Evolutionary conservation across 208 protist species (phyloP).

Genomic region (Trichomonas vaginalis): DNA sequence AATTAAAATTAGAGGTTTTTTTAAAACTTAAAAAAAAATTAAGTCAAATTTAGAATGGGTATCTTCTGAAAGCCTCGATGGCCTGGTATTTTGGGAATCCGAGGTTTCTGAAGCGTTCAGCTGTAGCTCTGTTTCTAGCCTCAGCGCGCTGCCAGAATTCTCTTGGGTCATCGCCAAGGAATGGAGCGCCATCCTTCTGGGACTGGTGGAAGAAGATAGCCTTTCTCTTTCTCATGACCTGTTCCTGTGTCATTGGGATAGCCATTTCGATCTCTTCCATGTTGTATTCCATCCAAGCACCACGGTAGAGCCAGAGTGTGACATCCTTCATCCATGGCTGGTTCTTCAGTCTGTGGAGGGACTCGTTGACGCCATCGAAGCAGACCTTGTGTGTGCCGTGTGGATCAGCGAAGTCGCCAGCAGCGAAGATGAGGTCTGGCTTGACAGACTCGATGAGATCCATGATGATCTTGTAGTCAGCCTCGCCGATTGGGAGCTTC

Average conservation of each 20-base stretch:
- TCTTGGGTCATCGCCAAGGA: background rate
- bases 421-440: background rate
- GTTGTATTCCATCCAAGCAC: background rate
- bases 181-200: background rate
- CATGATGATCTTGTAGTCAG: background rate
- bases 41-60: background rate
- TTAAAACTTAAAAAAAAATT: too few species aligned
- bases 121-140: background rate
- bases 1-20: too few species aligned
- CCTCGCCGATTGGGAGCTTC: background rate
- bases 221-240: background rate
- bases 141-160: constrained; percentile 4
- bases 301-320: background rate
- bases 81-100: background rate
- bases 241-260: background rate
- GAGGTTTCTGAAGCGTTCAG: background rate
- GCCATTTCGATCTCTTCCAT: background rate
- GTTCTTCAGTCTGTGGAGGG: background rate
- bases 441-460: background rate
- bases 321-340: background rate
- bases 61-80: background rate
- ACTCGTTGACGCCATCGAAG: background rate
- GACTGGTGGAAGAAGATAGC: background rate
- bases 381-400: background rate
- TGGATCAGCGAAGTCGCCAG: background rate